Evolutionary conservation across 2,329 filamentous ascomycete species (phyloP), one percentile per base, ranked within the genome.

Genomic region (Cercospora janseana): DNA sequence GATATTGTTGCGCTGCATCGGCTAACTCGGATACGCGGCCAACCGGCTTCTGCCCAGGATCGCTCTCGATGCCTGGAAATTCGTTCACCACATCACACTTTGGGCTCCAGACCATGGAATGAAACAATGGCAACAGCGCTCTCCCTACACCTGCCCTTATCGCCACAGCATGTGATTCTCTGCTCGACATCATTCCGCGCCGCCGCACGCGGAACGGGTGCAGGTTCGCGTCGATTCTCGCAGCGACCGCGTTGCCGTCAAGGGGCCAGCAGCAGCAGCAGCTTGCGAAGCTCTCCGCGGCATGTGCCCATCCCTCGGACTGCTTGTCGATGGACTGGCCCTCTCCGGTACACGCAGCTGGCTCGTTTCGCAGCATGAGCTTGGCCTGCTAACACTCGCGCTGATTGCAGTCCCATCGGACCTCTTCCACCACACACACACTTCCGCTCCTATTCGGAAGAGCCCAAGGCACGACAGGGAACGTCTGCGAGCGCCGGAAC

Each of bases 361-460:
- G 6, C 32, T 10, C 21, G 2, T 2, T 20, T 16, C 16, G 31
- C 6, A 12, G 10, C 6, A 13, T 18, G 23, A 20, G 24, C 6
- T 18, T n/a, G 34, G 34, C 3, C 5, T 23, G 29, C 32, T 51
- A 20, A 41, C 41, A 46, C n/a, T 28, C 29, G 15, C 13, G 29
- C 9, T n/a, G n/a, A n/a, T n/a, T n/a, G 29, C 15, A 46, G 23
- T 27, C 29, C 23, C 9, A n/a, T 32, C 44, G 32, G 27, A 18
- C 16, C 41, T 15, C 12, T 21, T 13, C 18, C 40, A 16, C 41
- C 10, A 31, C 45, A 37, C 18, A 21, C 50, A 51, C 37, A 27
- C 23, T 42, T 40, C 40, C 55, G 52, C 38, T 43, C 41, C 18
- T 51, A 49, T 40, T 58, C 55, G 32, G 43, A 53, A 15, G 24